These are phyloP conservation scores for Paxillus ammoniavirescens DNA, from an alignment of 768 basidiomycete genomes.

Conservation along the genomic window DNA sequence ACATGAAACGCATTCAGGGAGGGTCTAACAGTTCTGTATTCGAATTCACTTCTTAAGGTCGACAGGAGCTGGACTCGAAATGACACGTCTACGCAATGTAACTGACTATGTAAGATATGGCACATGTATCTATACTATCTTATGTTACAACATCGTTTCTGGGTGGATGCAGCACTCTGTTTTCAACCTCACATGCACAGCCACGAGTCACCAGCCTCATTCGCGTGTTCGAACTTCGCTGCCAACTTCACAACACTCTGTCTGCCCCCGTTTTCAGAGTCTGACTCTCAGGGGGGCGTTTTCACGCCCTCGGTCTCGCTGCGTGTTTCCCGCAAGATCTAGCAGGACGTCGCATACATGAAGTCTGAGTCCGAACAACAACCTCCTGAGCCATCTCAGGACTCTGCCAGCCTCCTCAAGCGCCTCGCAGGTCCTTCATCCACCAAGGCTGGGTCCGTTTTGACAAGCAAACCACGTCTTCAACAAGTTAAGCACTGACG, in stretches of 20 bases:
- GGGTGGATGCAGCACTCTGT: too few species aligned
- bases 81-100: not conserved
- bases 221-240: too few species aligned
- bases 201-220: too few species aligned
- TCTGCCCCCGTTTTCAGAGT: too few species aligned
- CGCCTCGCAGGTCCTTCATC: conserved; percentile 88
- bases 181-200: too few species aligned
- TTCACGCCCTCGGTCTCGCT: not conserved
- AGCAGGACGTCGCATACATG: conserved; percentile 12
- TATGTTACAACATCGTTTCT: too few species aligned
- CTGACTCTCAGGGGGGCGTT: not conserved
- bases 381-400: conserved; percentile 47
- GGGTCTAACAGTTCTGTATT: not conserved
- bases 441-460: conserved; percentile 79
- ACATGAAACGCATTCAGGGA: conserved; percentile 2
- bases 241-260: too few species aligned
- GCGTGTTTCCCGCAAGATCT: not conserved
- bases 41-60: not conserved
- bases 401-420: conserved; percentile 67
- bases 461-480: not conserved
- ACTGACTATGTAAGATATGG: not conserved
- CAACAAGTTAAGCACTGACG: conserved; percentile 9
- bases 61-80: conserved; percentile 13
- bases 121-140: too few species aligned
- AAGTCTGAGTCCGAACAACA: conserved; percentile 15